These are phyloP conservation scores for Prunus mume DNA, from an alignment of 306 rosid species.

Conservation along the genomic window DNA sequence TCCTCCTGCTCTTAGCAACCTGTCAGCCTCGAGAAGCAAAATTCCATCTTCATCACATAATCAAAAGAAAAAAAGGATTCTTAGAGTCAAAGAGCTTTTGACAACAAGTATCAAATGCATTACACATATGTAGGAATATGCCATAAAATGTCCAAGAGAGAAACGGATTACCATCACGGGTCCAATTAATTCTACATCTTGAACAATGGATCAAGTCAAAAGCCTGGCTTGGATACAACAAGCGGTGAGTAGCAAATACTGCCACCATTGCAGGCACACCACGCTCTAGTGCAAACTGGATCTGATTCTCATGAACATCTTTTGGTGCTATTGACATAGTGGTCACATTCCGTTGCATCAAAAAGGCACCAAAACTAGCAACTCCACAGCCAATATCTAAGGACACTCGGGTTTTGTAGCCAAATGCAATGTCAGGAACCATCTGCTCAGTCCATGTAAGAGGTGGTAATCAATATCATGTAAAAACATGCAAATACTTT, in stretches of 20 bases:
- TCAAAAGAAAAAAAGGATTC: conserved; percentile 27
- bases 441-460: conserved; percentile 47
- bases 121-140: background rate
- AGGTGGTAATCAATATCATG: conserved; percentile 10
- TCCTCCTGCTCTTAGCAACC: conserved; percentile 87
- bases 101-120: conserved; percentile 18
- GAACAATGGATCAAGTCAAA: conserved; percentile 93
- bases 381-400: conserved; percentile 90
- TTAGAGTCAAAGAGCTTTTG: conserved; percentile 25
- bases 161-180: conserved; percentile 63
- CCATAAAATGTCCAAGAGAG: background rate
- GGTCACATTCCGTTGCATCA: conserved; percentile 66
- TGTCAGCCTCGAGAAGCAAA: conserved; percentile 81
- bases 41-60: conserved; percentile 65
- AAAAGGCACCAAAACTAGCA: conserved; percentile 87
- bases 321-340: conserved; percentile 79
- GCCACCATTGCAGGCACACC: conserved; percentile 90
- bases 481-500: conserved; percentile 1
- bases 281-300: conserved; percentile 94
- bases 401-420: conserved; percentile 59
- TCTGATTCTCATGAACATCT: conserved; percentile 83
- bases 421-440: conserved; percentile 82
- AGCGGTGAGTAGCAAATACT: conserved; percentile 60
- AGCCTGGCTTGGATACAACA: conserved; percentile 84
- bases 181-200: conserved; percentile 84